Evolutionary conservation across 768 basidiomycete genomes (phyloP).

Genomic region (Russula abietina): DNA sequence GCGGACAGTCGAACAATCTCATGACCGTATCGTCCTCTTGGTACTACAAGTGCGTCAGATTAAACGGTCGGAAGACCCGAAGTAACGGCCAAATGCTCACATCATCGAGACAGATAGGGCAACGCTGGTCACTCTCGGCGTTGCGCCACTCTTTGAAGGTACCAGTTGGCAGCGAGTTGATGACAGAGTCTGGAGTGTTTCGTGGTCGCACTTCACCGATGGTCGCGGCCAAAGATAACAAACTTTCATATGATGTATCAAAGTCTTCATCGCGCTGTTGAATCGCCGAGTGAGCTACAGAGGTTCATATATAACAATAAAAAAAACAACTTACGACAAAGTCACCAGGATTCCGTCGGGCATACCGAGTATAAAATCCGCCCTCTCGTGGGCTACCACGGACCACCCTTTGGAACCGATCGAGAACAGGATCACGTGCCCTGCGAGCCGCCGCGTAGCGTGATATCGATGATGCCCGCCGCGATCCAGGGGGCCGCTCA

Average conservation of each 20-base stretch:
- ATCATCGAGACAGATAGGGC: constrained; percentile 82
- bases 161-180: constrained; percentile 53
- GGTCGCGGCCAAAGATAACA: constrained; percentile 51
- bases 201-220: constrained; percentile 67
- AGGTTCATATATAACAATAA: background rate
- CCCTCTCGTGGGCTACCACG: constrained; percentile 17
- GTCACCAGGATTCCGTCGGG: constrained; percentile 34
- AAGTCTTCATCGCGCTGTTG: constrained; percentile 70
- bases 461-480: constrained; percentile 15
- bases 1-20: constrained; percentile 63
- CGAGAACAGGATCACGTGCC: constrained; percentile 13
- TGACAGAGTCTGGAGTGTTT: constrained; percentile 54
- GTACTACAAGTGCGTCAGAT: constrained; percentile 45
- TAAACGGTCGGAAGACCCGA: constrained; percentile 15
- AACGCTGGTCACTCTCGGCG: constrained; percentile 59
- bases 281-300: constrained; percentile 16
- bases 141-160: constrained; percentile 63
- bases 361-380: constrained; percentile 7
- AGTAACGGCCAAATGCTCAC: constrained; percentile 38
- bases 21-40: constrained; percentile 52
- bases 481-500: constrained; percentile 9
- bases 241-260: constrained; percentile 66
- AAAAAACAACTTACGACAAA: constrained; percentile 43
- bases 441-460: constrained; percentile 16
- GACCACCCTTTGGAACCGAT: constrained; percentile 17